A percentile compares a stretch with the other conserved stretches of the same genome.
Conservation (phyloP, 2,329 filamentous ascomycete species). For the Epichloe sylvatica region DNA sequence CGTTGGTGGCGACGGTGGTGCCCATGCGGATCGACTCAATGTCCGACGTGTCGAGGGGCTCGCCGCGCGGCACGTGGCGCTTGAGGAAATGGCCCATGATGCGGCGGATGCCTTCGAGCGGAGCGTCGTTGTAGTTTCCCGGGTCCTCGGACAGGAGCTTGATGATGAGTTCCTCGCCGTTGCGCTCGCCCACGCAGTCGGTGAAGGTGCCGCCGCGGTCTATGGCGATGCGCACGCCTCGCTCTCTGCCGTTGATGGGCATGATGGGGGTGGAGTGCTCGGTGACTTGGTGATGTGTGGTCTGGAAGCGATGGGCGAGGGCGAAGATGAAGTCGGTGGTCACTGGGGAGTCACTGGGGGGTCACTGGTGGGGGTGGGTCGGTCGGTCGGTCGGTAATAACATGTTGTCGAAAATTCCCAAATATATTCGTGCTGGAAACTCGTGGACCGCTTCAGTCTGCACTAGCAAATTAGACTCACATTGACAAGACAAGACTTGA, state of each 20-base stretch:
- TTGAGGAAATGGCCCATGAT: constrained; percentile 22
- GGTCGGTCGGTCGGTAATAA: too few relatives aligned
- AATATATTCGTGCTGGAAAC: too few relatives aligned
- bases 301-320: too few relatives aligned
- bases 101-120: constrained; percentile 54
- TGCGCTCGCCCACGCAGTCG: constrained; percentile 52
- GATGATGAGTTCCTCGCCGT: constrained; percentile 53
- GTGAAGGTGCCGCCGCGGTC: constrained; percentile 44
- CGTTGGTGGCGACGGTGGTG: constrained; percentile 69
- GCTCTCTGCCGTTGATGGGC: constrained; percentile 54
- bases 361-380: too few relatives aligned
- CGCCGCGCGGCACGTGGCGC: constrained; percentile 19
- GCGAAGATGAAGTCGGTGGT: too few relatives aligned
- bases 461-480: too few relatives aligned
- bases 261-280: neutral
- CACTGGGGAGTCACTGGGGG: too few relatives aligned
- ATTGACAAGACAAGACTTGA: too few relatives aligned
- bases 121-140: constrained; percentile 58
- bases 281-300: neutral
- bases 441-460: too few relatives aligned
- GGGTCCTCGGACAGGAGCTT: constrained; percentile 62
- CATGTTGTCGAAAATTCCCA: too few relatives aligned
- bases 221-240: constrained; percentile 27
- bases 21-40: constrained; percentile 62
- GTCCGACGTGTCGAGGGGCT: constrained; percentile 19